Percentiles rank a stretch among this genome's conserved stretches.
Conservation (phyloP, 2,329 filamentous ascomycete species). For the Colletotrichum kahawae region DNA sequence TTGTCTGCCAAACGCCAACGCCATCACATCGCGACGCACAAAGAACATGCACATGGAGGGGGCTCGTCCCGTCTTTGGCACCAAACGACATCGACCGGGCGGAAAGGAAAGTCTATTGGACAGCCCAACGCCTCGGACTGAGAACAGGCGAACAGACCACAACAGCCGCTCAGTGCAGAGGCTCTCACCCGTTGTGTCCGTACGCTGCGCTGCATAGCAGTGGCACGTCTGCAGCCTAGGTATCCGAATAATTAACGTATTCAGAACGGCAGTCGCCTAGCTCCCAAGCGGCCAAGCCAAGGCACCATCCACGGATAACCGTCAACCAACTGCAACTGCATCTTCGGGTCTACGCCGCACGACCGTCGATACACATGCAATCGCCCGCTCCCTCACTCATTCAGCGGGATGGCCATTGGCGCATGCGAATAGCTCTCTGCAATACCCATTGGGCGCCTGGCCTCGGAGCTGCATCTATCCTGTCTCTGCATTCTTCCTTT, state of each 20-base stretch:
- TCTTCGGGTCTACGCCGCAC: neutral
- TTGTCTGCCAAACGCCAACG: neutral
- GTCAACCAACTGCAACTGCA: neutral
- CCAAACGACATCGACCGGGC: neutral
- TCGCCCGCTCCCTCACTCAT: neutral
- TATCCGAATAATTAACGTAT: neutral
- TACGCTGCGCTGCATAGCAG: neutral
- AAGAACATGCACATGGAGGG: conserved; percentile 13
- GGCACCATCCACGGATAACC: neutral
- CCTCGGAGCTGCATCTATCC: conserved; percentile 9
- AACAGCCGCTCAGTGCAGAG: neutral
- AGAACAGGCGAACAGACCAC: neutral
- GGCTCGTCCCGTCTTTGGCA: conserved; percentile 13
- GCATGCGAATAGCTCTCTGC: neutral
- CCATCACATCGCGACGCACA: neutral
- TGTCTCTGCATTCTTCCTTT: conserved; percentile 18
- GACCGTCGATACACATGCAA: neutral
- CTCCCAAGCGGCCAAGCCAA: neutral
- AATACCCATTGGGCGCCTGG: neutral
- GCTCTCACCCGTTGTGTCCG: neutral
- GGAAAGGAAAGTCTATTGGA: neutral
- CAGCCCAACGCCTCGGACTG: neutral
- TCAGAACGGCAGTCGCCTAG: neutral
- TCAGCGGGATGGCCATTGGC: neutral
- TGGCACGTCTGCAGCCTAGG: neutral